Percentiles rank a stretch among this genome's conserved stretches.
phyloP scores from a whole-genome alignment of 305 asterid species.

The Fraxinus floribunda region DNA sequence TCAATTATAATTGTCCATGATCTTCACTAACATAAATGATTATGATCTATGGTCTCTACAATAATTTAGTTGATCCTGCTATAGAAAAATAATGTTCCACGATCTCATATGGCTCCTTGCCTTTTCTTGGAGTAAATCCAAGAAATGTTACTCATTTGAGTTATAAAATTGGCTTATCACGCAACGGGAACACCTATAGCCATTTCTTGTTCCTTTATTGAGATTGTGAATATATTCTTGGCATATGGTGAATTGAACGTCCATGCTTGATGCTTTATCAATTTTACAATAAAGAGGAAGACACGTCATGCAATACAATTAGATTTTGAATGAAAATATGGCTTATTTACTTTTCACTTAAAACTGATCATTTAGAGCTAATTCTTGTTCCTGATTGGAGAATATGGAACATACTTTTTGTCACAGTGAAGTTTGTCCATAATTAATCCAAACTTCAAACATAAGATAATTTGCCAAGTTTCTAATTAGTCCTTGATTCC shows the following conservation, averaged over 20 bases:
- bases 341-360: not conserved
- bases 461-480: constrained; percentile 1
- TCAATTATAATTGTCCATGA: not conserved
- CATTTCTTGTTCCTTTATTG: not conserved
- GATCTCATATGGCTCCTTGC: not conserved
- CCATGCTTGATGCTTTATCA: not conserved
- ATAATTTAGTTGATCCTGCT: not conserved
- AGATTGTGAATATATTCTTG: not conserved
- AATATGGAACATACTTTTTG: not conserved
- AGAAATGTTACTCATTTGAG: not conserved
- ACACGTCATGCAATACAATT: not conserved
- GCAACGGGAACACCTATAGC: not conserved
- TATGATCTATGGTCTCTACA: not conserved
- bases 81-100: not conserved
- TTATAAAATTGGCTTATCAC: not conserved
- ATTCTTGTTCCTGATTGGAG: not conserved
- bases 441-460: not conserved
- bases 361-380: not conserved
- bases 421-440: not conserved
- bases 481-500: constrained; percentile 12
- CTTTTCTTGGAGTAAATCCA: not conserved
- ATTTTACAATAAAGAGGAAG: not conserved
- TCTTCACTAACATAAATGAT: not conserved
- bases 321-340: not conserved
- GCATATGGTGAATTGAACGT: not conserved